phyloP scores from a whole-genome alignment of 768 basidiomycete species.

The Suillus discolor region DNA sequence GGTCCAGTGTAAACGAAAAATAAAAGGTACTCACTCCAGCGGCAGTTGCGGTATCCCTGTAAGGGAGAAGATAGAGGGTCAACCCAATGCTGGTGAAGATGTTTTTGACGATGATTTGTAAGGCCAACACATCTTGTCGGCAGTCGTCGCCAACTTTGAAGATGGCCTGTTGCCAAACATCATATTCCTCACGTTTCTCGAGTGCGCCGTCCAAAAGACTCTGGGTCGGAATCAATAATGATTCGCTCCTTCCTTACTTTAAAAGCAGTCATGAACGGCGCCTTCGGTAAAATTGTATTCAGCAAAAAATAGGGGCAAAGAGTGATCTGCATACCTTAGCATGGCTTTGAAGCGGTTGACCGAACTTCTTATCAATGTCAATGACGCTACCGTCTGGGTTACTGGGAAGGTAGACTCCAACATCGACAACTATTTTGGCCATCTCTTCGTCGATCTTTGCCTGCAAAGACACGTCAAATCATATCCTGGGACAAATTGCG shows the following conservation, averaged over 20 bases:
- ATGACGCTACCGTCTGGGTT: constrained; percentile 97
- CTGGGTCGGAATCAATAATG: constrained; percentile 68
- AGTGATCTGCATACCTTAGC: constrained; percentile 69
- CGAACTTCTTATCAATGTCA: constrained; percentile 96
- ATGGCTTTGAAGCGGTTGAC: constrained; percentile 93
- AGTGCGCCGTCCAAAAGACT: constrained; percentile 69
- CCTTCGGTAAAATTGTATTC: constrained; percentile 49
- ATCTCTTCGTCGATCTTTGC: constrained; percentile 99
- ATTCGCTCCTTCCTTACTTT: constrained; percentile 90
- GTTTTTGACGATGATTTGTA: constrained; percentile 98
- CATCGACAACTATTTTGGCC: constrained; percentile 90
- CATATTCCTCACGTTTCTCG: constrained; percentile 66
- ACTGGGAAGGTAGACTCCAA: constrained; percentile 96
- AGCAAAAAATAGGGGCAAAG: background rate
- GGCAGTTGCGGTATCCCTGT: constrained; percentile 94
- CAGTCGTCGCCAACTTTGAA: constrained; percentile 99
- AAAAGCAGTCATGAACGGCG: constrained; percentile 99
- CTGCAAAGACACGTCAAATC: constrained; percentile 39
- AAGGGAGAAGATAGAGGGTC: constrained; percentile 90
- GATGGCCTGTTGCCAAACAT: constrained; percentile 97
- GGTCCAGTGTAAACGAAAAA: background rate
- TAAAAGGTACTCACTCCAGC: constrained; percentile 71
- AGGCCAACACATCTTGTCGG: constrained; percentile 95
- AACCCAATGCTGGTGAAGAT: constrained; percentile 89
- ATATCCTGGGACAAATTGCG: background rate